These are phyloP conservation scores for Diatrype stigma DNA, from an alignment of 2,329 filamentous ascomycete species.

Conservation along the genomic window DNA sequence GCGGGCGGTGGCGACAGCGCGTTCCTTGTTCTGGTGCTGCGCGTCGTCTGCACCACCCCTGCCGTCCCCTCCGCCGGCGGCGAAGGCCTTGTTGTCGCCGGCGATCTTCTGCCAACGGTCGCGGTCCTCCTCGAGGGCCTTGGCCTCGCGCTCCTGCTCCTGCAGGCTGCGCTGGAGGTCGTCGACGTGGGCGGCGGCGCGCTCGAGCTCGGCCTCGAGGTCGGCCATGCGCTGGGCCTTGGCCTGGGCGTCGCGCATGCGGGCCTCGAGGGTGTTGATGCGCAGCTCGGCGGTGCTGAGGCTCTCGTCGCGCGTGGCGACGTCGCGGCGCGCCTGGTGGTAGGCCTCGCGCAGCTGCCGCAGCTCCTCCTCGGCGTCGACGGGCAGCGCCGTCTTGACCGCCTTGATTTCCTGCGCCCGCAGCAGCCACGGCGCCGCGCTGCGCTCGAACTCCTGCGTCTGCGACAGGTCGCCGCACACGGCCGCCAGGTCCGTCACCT, in stretches of 20 bases:
- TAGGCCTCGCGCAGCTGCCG: constrained; percentile 75
- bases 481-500: constrained; percentile 66
- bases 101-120: constrained; percentile 70
- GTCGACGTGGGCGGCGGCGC: constrained; percentile 45
- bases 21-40: constrained; percentile 42
- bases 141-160: constrained; percentile 63
- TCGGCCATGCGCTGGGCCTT: constrained; percentile 67
- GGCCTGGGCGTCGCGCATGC: constrained; percentile 77
- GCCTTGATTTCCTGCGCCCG: constrained; percentile 76
- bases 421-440: constrained; percentile 74
- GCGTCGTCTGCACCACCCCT: constrained; percentile 39
- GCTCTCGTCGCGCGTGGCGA: constrained; percentile 72
- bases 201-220: constrained; percentile 57
- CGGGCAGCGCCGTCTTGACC: constrained; percentile 73
- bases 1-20: constrained; percentile 64
- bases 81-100: constrained; percentile 54
- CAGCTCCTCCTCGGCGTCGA: constrained; percentile 83
- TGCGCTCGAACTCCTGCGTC: constrained; percentile 74
- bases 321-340: constrained; percentile 67
- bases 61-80: constrained; percentile 36
- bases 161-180: constrained; percentile 61
- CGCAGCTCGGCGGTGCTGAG: constrained; percentile 86
- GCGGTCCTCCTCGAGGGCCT: constrained; percentile 59
- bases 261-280: constrained; percentile 85
- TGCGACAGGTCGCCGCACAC: constrained; percentile 67